Evolutionary conservation across 129 eudicot species (phyloP), one percentile per base, ranked within the genome.

Genomic region (Solidago caesia): DNA sequence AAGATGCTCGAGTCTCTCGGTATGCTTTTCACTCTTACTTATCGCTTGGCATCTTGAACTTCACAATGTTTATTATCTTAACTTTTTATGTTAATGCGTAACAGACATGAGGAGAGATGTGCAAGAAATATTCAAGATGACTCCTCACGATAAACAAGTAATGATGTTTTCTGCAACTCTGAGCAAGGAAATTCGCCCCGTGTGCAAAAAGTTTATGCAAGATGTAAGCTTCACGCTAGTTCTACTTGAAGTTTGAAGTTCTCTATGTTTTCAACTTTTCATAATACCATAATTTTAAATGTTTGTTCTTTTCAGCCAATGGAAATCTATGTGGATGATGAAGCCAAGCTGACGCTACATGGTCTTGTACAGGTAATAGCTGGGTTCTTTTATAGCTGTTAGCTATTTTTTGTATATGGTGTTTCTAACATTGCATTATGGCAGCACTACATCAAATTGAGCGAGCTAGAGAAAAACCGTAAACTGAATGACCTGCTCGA

Each of bases 1-100:
- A 92, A 92, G 81, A 92, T 92, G 98, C 95, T 92, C 8, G 98
- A 92, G 82, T 89, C 98, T 44, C 96, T 92, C 75, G 98, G 96
- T 92, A 87, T 51, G 85, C 46, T 71, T 47, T 25, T 16, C 5
- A 21, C 13, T 47, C 67, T 58, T 76, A 2, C 27, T 61, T 72
- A 46, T 76, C 10, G 15, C 69, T 71, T 70, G 44, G 3, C 39
- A 33, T 33, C 39, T 33, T 33, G 39, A 33, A 33, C 39, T 33
- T 33, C 39, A 33, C 39, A 1, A 3, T 33, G 3, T 33, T 3
- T 1, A 1, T 33, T 33, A 33, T 33, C 39, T 33, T 33, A 33
- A 33, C 39, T 33, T 33, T 21, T 1, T 33, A 33, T 33, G 39
- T 33, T 33, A 2, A 33, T 33, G 39, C 3, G 2, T 33, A 0